Base-by-base conservation (phyloP, 2,329 filamentous ascomycete species). In the Penicillium thymicola region DNA sequence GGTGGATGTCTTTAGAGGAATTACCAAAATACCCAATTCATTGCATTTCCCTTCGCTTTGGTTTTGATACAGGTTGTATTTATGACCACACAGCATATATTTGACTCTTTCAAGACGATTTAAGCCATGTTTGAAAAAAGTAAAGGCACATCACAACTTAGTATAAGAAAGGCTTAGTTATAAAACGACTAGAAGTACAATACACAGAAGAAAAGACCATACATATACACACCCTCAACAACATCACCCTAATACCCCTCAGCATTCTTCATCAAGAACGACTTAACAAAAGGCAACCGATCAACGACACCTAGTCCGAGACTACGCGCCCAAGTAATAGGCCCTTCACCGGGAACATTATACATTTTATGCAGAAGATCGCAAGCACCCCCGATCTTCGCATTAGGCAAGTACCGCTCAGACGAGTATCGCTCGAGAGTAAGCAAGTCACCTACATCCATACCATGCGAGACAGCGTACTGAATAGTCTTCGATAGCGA, bases 331-430 rank as follows among this genome's bases (percentile, higher is more conserved):
- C 88, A 88, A 18, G 96, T 89, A 34, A 97, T 76, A 1, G 92
- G 92, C 0, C 90, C 90, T 59, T 84, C 86, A 23, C 85, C 86
- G 1, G 73, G 67, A 0, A 90, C 85, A n/a, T 88, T 88, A 74
- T 96, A 97, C 42, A 97, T 76, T 78, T 93, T 96, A 75, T 97
- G 92, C 65, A 97, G 78, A 77, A 97, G 93, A 76, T 97, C 93
- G 63, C 75, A 77, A 86, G 90, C 44, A 88, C 89, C 54, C 85
- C 92, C 52, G 92, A 80, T 72, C 95, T 82, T 58, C 88, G 81
- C 89, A 74, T 97, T 97, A 40, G 86, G 84, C 2, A 87, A 83
- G 73, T 95, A 99, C 38, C 92, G 83, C 68, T 94, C 90, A 1
- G 83, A 80, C 62, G 86, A 86, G 76, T 97, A 99, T 16, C 84